Evolutionary conservation across 2,329 filamentous ascomycete genomes (phyloP), one percentile per base, ranked within the genome.

Genomic region (Aureobasidium vineae): DNA sequence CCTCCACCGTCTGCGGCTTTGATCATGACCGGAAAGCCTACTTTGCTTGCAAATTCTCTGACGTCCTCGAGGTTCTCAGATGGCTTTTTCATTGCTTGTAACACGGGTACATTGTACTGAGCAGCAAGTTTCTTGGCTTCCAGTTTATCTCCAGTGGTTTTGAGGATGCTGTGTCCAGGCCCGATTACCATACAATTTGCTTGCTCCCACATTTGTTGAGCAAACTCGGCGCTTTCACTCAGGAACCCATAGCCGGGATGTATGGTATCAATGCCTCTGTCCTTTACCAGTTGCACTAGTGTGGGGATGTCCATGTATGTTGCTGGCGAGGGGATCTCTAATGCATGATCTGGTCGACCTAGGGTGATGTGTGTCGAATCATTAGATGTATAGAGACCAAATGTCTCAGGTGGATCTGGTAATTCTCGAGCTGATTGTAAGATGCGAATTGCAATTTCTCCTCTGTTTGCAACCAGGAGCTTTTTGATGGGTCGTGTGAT

Each of bases 1-100:
- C 85, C 86, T 16, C 86, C 86, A 1, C 85, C 85, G 72, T 87
- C 86, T 3, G 87, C 83, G n/a, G 86, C 86, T 71, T 88, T 88
- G 52, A 88, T 77, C 83, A 87, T 86, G 50, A 87, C 77, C 0
- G 85, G 85, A 52, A 82, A 83, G 1, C 83, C 83, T 16, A 80
- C 76, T 26, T 75, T 56, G 2, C 72, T 82, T 74, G 90, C 92
- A 71, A 93, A 93, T 0, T 64, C 50, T 3, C 75, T 72, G 5
- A 85, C 79, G 5, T 31, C 78, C 74, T 0, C 81, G 69, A 19
- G 23, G 8, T 38, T 11, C 11, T 54, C n/a, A 7, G 33, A 54
- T 15, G 33, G n/a, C 19, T 3, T 7, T 38, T 10, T 33, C 50
- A 54, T 36, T 11, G 50, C 50, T 38, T 21, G 31, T 11, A 60